Conservation (phyloP, 2,329 filamentous ascomycete genomes). For the Gaeumannomyces sp. region DNA sequence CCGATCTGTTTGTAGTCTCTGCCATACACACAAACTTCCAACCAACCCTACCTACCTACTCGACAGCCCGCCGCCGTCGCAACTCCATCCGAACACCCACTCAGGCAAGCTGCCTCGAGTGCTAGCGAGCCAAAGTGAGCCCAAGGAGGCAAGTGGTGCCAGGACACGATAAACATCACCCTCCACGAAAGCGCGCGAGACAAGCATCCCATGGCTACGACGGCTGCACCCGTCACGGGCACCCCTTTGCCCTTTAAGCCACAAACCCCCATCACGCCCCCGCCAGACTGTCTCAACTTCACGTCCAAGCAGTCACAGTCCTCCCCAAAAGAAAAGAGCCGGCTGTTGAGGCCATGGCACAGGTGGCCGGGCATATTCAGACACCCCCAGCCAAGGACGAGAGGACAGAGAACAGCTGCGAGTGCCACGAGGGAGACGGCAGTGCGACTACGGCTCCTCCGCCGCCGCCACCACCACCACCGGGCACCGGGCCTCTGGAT, state of each 20-base stretch:
- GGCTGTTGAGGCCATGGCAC: not conserved
- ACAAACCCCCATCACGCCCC: constrained; percentile 32
- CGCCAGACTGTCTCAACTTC: constrained; percentile 32
- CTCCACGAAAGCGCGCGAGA: not conserved
- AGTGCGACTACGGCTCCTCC: constrained; percentile 6
- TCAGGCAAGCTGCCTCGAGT: not conserved
- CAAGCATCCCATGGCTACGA: constrained; percentile 5
- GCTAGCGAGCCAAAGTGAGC: constrained; percentile 3
- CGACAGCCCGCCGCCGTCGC: not conserved
- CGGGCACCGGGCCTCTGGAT: constrained; percentile 22
- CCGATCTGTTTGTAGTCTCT: not conserved
- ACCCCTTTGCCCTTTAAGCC: constrained; percentile 24
- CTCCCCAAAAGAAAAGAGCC: not conserved
- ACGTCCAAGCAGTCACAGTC: constrained; percentile 16
- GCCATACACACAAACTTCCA: not conserved
- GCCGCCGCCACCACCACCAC: constrained; percentile 10
- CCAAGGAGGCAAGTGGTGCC: not conserved
- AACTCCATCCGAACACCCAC: not conserved
- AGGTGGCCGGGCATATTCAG: not conserved
- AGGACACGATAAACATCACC: not conserved
- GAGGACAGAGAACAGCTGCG: constrained; percentile 10
- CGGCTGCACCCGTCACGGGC: constrained; percentile 22
- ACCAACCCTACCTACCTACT: not conserved
- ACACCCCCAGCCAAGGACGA: not conserved
- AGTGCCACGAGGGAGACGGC: constrained; percentile 10